phyloP scores from a whole-genome alignment of 2,329 filamentous ascomycete species.

The Arthrobotrys iridis region DNA sequence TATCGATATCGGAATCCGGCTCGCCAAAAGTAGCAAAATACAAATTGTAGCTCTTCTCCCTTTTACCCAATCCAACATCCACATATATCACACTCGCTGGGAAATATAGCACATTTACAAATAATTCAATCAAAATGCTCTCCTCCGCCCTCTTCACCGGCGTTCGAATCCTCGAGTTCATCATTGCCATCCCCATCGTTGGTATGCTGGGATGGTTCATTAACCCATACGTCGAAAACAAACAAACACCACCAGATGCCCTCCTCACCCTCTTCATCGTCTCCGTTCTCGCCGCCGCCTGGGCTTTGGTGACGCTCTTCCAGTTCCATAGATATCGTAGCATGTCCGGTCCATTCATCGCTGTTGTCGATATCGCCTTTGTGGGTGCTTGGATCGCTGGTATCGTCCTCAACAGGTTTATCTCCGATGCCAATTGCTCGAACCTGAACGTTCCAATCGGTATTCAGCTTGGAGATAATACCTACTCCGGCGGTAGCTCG shows the following conservation, averaged over 20 bases:
- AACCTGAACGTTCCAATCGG: slow-evolving; percentile 64
- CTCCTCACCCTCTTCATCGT: slow-evolving; percentile 76
- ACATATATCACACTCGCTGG: not conserved
- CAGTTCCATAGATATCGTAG: slow-evolving; percentile 71
- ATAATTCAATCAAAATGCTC: slow-evolving; percentile 29
- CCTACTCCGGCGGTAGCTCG: slow-evolving; percentile 66
- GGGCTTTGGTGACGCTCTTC: slow-evolving; percentile 74
- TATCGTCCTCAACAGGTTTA: slow-evolving; percentile 70
- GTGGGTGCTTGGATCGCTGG: slow-evolving; percentile 72
- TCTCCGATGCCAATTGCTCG: slow-evolving; percentile 74
- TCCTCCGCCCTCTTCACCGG: slow-evolving; percentile 46
- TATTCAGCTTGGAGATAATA: slow-evolving; percentile 71
- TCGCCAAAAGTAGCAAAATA: not conserved
- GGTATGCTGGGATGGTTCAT: slow-evolving; percentile 76
- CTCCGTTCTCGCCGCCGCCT: slow-evolving; percentile 71
- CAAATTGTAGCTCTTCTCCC: too few species aligned
- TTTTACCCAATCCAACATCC: not conserved
- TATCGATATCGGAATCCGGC: slow-evolving; percentile 1
- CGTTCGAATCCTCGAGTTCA: slow-evolving; percentile 35
- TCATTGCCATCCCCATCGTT: slow-evolving; percentile 67
- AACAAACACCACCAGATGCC: slow-evolving; percentile 70
- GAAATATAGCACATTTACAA: not conserved
- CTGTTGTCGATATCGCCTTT: slow-evolving; percentile 70
- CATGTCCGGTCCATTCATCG: slow-evolving; percentile 71
- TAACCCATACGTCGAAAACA: slow-evolving; percentile 68